phyloP scores from a whole-genome alignment of 371 early-diverging fungal species.

The Chytridium lagenaria region DNA sequence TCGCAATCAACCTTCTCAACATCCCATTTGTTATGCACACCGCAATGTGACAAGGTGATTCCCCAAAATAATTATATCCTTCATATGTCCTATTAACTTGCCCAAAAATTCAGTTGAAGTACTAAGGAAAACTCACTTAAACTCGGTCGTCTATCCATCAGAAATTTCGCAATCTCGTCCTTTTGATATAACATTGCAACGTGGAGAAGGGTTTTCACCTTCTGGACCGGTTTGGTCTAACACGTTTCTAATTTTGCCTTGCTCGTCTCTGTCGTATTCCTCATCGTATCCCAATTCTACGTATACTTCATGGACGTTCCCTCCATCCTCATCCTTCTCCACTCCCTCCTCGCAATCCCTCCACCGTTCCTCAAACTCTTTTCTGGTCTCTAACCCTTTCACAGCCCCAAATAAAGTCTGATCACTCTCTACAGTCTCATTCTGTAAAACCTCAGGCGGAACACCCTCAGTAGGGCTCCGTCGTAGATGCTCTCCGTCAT shows the following conservation, averaged over 20 bases:
- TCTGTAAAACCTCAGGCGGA: too few relatives aligned
- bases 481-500: neutral
- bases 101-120: too few relatives aligned
- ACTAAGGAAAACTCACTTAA: too few relatives aligned
- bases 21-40: neutral
- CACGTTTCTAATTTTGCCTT: neutral
- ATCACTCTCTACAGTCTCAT: too few relatives aligned
- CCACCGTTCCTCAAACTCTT: neutral
- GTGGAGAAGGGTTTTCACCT: neutral
- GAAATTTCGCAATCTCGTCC: neutral
- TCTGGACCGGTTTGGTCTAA: slow-evolving; percentile 6
- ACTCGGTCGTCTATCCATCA: neutral
- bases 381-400: neutral
- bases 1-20: slow-evolving; percentile 7
- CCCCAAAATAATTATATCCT: slow-evolving; percentile 28
- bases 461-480: neutral
- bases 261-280: too few relatives aligned
- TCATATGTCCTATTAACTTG: slow-evolving; percentile 37
- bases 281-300: too few relatives aligned
- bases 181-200: neutral
- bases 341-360: neutral
- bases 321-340: neutral
- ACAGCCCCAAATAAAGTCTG: neutral
- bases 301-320: too few relatives aligned
- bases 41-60: slow-evolving; percentile 27